Evolutionary conservation across 2,329 filamentous ascomycete genomes (phyloP), one percentile per base, ranked within the genome.

Genomic region (Aciculosporium take): DNA sequence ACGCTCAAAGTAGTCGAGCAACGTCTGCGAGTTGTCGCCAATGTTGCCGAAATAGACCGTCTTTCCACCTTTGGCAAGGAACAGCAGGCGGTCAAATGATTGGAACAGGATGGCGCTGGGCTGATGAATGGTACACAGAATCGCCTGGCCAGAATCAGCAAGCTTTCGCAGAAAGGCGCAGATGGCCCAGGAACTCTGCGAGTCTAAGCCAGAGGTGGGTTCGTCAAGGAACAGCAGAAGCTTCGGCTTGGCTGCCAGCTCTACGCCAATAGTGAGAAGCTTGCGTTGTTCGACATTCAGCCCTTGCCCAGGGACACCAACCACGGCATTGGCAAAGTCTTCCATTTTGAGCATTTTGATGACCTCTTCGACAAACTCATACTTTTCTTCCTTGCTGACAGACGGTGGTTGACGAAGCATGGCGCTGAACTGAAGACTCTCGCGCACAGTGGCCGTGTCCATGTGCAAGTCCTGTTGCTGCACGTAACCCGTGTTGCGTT

Each of bases 11-110:
- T 81, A 81, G 31, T 65, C 61, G 1, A 75, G 65, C 38, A 83
- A 57, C 0, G 63, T 74, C 3, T 61, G 60, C 0, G 76, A 79
- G 47, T 77, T 69, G 0, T 69, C 51, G 0, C 79, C 79, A 31
- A 83, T 75, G 2, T 80, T 66, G 7, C 79, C 79, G 55, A 82
- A 82, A 52, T 84, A 84, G 1, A 82, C 76, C 0, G 76, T 81
- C 53, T 68, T 74, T 1, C 79, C 79, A 29, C 79, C 79, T 42
- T 65, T 69, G 7, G 76, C 75, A 3, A 83, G 66, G 57, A 83
- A 77, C 0, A 81, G 61, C 2, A 81, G 60, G 1, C 71, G 69
- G 46, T 81, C 78, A 40, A 81, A 73, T 33, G 65, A 58, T 44
- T 68, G 62, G 51, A 75, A 74, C 4, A 75, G 55, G 32, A 71